A percentile compares a stretch with the other conserved stretches of the same genome.
Conservation (phyloP, 257 asterid species). For the Solanum sejunctum region DNA sequence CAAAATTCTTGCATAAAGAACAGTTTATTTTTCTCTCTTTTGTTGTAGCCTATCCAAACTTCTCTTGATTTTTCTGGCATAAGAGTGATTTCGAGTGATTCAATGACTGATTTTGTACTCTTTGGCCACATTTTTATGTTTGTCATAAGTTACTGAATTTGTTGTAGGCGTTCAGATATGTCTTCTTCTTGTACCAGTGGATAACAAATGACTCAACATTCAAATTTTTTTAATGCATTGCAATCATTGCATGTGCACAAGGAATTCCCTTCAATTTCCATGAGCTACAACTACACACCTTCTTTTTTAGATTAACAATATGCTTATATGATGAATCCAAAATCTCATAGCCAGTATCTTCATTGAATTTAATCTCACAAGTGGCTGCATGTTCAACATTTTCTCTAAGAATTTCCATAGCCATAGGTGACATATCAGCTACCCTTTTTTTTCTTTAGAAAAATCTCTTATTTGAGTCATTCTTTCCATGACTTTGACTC, state of each 20-base stretch:
- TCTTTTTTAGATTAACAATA: not conserved
- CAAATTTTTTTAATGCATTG: not conserved
- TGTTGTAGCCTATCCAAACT: not conserved
- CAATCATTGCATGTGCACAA: not conserved
- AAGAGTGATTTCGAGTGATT: not conserved
- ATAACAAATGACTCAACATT: not conserved
- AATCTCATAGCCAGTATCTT: not conserved
- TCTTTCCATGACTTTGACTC: not conserved
- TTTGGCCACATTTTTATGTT: not conserved
- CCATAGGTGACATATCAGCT: not conserved
- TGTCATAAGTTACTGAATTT: not conserved
- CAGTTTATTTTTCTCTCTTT: not conserved
- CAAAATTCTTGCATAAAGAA: not conserved
- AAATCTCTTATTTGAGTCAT: not conserved
- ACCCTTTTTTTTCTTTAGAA: not conserved
- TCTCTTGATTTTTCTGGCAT: not conserved
- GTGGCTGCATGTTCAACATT: not conserved
- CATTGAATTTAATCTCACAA: not conserved
- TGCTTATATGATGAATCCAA: not conserved
- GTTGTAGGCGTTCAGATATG: not conserved
- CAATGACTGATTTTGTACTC: not conserved
- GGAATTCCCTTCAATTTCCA: not conserved
- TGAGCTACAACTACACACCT: not conserved
- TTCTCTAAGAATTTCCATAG: not conserved
- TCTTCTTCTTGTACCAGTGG: not conserved